Base-by-base conservation (phyloP, 192 early-diverging fungal genomes). In the Hyaloraphidium curvatum region DNA sequence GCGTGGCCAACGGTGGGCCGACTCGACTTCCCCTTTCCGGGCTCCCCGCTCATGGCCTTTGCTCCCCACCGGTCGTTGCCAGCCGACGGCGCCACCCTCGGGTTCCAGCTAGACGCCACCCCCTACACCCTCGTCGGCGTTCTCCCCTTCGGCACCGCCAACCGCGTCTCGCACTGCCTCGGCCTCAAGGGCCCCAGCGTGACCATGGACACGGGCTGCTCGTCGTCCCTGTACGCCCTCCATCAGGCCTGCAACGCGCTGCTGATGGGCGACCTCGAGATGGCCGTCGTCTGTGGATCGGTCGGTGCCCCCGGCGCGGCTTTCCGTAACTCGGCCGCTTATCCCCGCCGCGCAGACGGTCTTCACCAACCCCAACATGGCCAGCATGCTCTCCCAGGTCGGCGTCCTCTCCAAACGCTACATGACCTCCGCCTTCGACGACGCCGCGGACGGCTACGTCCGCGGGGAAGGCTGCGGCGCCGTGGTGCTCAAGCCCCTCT, bases 391-490 rank as follows among this genome's bases (percentile, higher is more conserved):
- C 43, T 48, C 14, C 43, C 43, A 25, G 27, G 27, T 68, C 39
- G 40, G 55, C 26, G 52, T 58, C 11, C 60, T 67, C 25, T 67
- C 65, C 1, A 29, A 53, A 3, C 66, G 29, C n/a, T 66, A 63
- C 25, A 58, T 39, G 11, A 55, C 31, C 61, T 28, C 52, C 33
- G 28, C 66, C 16, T 67, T 67, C 39, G 54, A 60, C 48, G 55
- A 53, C 53, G 40, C 55, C 29, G 66, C 66, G 3, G 65, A 67
- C 43, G 66, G 66, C 21, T 67, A 67, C 27, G 66, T 55, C 33
- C 58, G 64, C 19, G 31, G 31, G 2, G 66, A 67, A 52, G 66
- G 66, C 50, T 67, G 27, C 50, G 59, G 28, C 9, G 57, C 27
- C 16, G 51, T 67, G 2, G 17, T 67, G 16, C 14, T 67, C 51